phyloP scores from a whole-genome alignment of 257 asterid genomes.

The Nicotiana noctiflora region DNA sequence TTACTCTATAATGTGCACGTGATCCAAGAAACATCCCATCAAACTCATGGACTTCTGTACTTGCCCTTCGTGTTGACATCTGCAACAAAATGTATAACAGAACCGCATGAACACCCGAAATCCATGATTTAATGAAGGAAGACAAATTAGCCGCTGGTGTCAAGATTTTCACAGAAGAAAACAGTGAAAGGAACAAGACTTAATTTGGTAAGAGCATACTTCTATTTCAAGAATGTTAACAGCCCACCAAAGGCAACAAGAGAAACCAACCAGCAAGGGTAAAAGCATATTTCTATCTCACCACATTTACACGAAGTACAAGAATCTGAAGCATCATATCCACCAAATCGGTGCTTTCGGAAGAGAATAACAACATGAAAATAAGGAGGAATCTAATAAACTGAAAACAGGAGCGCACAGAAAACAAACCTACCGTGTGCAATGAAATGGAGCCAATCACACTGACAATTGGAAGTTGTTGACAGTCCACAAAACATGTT shows the following conservation, averaged over 20 bases:
- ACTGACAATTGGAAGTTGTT: not conserved
- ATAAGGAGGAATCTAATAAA: not conserved
- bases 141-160: not conserved
- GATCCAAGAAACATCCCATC: conserved; percentile 71
- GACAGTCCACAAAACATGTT: not conserved
- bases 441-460: not conserved
- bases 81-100: conserved; percentile 28
- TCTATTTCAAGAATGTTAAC: not conserved
- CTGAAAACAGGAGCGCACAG: not conserved
- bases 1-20: conserved; percentile 62
- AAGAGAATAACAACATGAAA: not conserved
- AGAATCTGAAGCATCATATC: not conserved
- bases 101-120: not conserved
- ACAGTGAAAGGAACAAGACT: not conserved
- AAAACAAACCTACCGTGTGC: not conserved
- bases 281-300: not conserved
- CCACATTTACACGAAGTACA: not conserved
- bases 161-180: not conserved
- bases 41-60: conserved; percentile 86
- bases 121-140: not conserved
- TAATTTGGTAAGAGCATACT: not conserved
- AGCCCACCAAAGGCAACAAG: not conserved
- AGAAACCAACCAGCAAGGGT: not conserved
- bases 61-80: conserved; percentile 80
- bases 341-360: not conserved